Conservation (phyloP, 1,284 basidiomycete genomes). For the Trametes sp. region DNA sequence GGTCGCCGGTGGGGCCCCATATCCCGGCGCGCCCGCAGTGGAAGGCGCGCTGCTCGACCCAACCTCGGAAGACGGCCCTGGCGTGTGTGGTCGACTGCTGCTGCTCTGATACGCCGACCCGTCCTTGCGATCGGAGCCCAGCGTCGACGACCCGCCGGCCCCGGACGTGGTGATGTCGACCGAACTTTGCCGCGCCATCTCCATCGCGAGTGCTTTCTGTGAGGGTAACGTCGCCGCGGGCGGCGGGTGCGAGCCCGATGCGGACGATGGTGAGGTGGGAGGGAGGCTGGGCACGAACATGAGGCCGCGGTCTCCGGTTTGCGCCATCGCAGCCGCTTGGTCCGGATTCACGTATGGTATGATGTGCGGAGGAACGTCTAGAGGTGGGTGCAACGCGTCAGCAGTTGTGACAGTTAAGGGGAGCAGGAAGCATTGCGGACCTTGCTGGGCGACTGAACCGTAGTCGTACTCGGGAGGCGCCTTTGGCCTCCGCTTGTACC, state of each 20-base stretch:
- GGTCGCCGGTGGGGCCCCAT: neutral
- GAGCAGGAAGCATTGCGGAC: neutral
- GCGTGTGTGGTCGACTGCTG: neutral
- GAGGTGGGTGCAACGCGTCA: neutral
- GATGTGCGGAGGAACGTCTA: constrained; percentile 9
- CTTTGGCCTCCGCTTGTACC: constrained; percentile 3
- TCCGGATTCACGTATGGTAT: constrained; percentile 11
- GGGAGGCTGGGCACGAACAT: constrained; percentile 8
- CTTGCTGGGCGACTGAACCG: constrained; percentile 12
- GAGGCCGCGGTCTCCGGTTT: constrained; percentile 7
- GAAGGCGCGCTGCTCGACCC: constrained; percentile 10
- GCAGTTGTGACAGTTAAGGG: neutral
- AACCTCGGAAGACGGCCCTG: neutral
- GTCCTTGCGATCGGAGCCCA: constrained; percentile 4
- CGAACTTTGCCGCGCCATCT: neutral
- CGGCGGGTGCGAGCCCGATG: neutral
- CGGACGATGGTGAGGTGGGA: neutral
- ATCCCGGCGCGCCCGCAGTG: neutral
- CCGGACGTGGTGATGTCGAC: neutral
- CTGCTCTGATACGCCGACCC: neutral
- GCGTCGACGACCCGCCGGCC: constrained; percentile 1
- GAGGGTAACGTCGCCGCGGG: no score
- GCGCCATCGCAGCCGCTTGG: constrained; percentile 4
- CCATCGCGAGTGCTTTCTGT: constrained; percentile 8
- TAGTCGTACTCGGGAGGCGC: constrained; percentile 9